Evolutionary conservation across 2,329 filamentous ascomycete genomes (phyloP), one percentile per base, ranked within the genome.

Genomic region (Colletotrichum sp.): DNA sequence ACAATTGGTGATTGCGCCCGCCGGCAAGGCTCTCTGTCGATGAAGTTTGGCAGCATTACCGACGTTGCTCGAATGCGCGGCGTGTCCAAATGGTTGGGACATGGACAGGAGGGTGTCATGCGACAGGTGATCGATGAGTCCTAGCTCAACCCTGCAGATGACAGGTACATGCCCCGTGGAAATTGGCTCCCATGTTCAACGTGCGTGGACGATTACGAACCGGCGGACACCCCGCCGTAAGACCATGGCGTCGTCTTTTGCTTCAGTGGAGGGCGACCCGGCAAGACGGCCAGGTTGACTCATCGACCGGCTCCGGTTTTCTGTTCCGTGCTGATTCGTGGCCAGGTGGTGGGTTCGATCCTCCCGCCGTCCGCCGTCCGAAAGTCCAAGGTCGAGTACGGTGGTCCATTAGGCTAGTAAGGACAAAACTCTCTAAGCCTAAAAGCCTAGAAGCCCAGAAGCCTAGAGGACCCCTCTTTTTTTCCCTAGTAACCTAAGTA

Each of bases 161-260:
- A 57, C 39, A n/a, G 36, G 15, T 55, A 49, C 34, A 10, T 57
- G 28, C 39, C 18, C 44, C 21, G 70, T 49, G 59, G 34, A 65
- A 65, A 36, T 68, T 62, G 36, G 55, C 30, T 30, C 55, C 30
- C 32, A 24, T 52, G 30, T 65, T 16, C 55, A 67, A 62, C 8
- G 39, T 72, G 71, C 73, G 70, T 76, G 70, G 70, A 49, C 26
- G 73, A 68, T 76, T 72, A 73, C 73, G 73, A 76, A 73, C 72
- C 64, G 73, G 73, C 44, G 44, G 44, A 52, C 69, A 71, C 59
- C 69, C 28, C 59, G 60, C 69, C 60, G 60, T 39, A 60, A 71
- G 69, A 52, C 18, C 30, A 76, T 76, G 70, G 73, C 73, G 64
- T 65, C 49, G 30, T 16, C 63, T 63, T 34, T 21, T 39, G 24